Conservation (phyloP, 2,329 filamentous ascomycete species). For the Celoporthe dispersa region DNA sequence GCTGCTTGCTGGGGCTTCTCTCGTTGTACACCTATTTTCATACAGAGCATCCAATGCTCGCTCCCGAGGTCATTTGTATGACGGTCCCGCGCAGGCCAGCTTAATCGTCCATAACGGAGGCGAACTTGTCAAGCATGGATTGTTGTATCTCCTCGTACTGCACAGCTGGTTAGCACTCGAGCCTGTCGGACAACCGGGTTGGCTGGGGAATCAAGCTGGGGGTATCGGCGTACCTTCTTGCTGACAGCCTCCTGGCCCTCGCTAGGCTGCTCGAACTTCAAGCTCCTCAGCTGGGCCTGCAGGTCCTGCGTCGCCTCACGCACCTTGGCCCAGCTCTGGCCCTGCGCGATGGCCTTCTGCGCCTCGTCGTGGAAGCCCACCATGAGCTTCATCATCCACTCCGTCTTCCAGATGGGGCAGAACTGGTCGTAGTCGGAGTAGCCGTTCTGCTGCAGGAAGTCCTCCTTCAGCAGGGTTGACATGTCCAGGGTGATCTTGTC, state of each 20-base stretch:
- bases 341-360: conserved; percentile 91
- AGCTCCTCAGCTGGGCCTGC: conserved; percentile 80
- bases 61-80: neutral
- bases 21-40: conserved; percentile 9
- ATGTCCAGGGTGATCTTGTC: conserved; percentile 99
- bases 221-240: conserved; percentile 72
- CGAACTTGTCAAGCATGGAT: conserved; percentile 96
- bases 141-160: conserved; percentile 93
- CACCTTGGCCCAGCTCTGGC: conserved; percentile 90
- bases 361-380: conserved; percentile 97
- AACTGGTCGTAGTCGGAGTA: conserved; percentile 99
- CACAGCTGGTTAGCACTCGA: conserved; percentile 43
- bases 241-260: conserved; percentile 80
- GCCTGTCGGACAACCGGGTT: neutral
- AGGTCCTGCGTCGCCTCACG: conserved; percentile 88
- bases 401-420: conserved; percentile 99
- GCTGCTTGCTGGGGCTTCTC: neutral
- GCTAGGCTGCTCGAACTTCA: conserved; percentile 95
- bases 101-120: conserved; percentile 93
- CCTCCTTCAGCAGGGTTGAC: conserved; percentile 90
- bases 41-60: conserved; percentile 17
- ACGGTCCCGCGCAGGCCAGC: conserved; percentile 8
- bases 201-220: neutral
- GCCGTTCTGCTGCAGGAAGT: conserved; percentile 98
- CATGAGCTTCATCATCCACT: conserved; percentile 99